phyloP scores from a whole-genome alignment of 2,329 filamentous ascomycete species.

The Claviceps africana region DNA sequence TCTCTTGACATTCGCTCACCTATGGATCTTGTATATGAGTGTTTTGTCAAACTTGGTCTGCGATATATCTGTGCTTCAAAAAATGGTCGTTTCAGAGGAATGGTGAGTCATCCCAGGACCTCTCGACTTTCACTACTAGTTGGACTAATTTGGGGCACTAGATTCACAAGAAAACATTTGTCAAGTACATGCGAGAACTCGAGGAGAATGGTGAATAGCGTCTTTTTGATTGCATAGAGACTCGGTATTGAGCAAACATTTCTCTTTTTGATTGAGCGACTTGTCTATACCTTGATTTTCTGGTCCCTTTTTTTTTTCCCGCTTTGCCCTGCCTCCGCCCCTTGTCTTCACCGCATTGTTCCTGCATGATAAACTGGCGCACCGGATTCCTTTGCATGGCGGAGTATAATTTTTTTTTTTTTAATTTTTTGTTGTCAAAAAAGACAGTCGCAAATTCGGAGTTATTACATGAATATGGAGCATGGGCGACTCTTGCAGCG shows the following conservation, averaged over 20 bases:
- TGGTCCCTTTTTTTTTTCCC: background rate
- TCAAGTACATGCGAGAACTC: conserved; percentile 79
- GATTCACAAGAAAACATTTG: conserved; percentile 93
- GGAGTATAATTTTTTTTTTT: background rate
- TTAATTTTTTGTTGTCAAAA: background rate
- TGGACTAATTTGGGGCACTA: conserved; percentile 16
- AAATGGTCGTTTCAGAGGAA: conserved; percentile 73
- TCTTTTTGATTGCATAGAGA: background rate
- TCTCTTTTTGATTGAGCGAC: background rate
- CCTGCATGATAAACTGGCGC: background rate
- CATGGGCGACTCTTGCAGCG: background rate
- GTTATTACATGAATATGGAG: background rate
- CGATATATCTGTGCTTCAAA: conserved; percentile 81
- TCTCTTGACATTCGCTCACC: conserved; percentile 78
- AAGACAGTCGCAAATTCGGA: background rate
- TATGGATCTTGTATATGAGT: conserved; percentile 92
- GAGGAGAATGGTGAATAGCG: conserved; percentile 37
- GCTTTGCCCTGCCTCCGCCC: too few species aligned
- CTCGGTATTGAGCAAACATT: background rate
- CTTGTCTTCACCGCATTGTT: background rate
- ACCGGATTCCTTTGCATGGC: background rate
- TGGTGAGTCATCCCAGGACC: conserved; percentile 43
- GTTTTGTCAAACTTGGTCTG: conserved; percentile 85
- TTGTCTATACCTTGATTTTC: background rate
- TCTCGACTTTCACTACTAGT: too few species aligned